Evolutionary conservation across 176 grass and related monocot genomes (phyloP).

Genomic region (Chrysopogon serrulatus): DNA sequence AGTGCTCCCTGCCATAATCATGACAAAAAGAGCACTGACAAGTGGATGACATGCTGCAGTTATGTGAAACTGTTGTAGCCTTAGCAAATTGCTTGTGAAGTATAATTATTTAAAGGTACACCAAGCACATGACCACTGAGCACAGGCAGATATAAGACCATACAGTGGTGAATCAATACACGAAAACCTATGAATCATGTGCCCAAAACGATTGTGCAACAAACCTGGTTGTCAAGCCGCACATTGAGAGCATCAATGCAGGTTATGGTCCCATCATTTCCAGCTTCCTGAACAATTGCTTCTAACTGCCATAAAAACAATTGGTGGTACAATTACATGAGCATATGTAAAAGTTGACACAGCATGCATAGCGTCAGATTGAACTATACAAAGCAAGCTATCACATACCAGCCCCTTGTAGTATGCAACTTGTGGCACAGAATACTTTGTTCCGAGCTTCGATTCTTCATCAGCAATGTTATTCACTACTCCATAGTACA

Average conservation of each 20-base stretch:
- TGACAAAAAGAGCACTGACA: not conserved
- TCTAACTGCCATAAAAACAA: not conserved
- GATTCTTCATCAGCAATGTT: constrained; percentile 78
- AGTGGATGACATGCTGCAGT: not conserved
- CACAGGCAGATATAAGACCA: not conserved
- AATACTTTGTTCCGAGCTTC: constrained; percentile 86
- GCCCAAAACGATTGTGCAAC: not conserved
- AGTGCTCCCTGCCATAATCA: not conserved
- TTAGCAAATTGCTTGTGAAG: not conserved
- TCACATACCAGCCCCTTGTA: constrained; percentile 86
- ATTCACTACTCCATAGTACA: constrained; percentile 82
- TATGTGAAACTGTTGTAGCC: not conserved
- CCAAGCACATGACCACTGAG: not conserved
- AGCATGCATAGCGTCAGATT: not conserved
- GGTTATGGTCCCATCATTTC: not conserved
- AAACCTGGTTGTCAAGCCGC: not conserved
- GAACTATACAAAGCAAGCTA: not conserved
- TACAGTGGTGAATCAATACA: not conserved
- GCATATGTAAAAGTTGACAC: not conserved
- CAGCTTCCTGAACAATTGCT: not conserved
- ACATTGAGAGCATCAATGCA: not conserved
- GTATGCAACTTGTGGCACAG: constrained; percentile 80
- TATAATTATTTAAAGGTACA: not conserved
- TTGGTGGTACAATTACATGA: not conserved
- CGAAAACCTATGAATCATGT: not conserved